These are phyloP conservation scores for Ceratocystis variospora DNA, from an alignment of 2,329 filamentous ascomycete genomes.

Conservation along the genomic window DNA sequence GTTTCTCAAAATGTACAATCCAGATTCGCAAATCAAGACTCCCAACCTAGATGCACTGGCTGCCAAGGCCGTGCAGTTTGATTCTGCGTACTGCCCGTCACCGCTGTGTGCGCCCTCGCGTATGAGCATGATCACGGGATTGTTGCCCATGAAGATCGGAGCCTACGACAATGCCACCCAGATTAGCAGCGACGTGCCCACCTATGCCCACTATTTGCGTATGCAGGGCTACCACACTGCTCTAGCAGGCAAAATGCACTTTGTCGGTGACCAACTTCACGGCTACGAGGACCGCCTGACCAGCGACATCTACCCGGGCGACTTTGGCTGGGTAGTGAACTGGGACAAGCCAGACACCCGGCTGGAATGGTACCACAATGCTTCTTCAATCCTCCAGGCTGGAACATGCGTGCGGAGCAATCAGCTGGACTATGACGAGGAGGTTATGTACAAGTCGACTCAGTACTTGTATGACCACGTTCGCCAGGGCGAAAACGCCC, in stretches of 20 bases:
- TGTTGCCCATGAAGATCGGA: slow-evolving; percentile 79
- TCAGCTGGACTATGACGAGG: slow-evolving; percentile 90
- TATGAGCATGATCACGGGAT: slow-evolving; percentile 88
- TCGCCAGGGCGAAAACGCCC: slow-evolving; percentile 56
- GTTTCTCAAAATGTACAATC: slow-evolving; percentile 82
- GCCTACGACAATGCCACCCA: slow-evolving; percentile 86
- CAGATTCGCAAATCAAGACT: slow-evolving; percentile 77
- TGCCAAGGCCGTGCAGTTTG: slow-evolving; percentile 71
- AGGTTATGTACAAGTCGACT: slow-evolving; percentile 82
- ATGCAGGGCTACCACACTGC: slow-evolving; percentile 77
- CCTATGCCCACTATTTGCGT: slow-evolving; percentile 84
- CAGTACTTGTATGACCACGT: slow-evolving; percentile 88
- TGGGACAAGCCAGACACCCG: slow-evolving; percentile 82
- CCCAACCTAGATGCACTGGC: slow-evolving; percentile 78
- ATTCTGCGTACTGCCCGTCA: slow-evolving; percentile 87
- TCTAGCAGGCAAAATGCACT: slow-evolving; percentile 93
- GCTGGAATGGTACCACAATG: slow-evolving; percentile 93
- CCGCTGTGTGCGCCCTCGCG: slow-evolving; percentile 84
- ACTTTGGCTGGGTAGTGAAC: slow-evolving; percentile 89
- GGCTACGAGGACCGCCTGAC: slow-evolving; percentile 86
- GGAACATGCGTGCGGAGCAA: slow-evolving; percentile 82
- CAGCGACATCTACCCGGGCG: slow-evolving; percentile 89
- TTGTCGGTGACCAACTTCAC: slow-evolving; percentile 86
- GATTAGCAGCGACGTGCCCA: slow-evolving; percentile 70
- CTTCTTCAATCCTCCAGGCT: slow-evolving; percentile 81